phyloP scores from a whole-genome alignment of 345 rosid species.

The Melaleuca quinquenervia region DNA sequence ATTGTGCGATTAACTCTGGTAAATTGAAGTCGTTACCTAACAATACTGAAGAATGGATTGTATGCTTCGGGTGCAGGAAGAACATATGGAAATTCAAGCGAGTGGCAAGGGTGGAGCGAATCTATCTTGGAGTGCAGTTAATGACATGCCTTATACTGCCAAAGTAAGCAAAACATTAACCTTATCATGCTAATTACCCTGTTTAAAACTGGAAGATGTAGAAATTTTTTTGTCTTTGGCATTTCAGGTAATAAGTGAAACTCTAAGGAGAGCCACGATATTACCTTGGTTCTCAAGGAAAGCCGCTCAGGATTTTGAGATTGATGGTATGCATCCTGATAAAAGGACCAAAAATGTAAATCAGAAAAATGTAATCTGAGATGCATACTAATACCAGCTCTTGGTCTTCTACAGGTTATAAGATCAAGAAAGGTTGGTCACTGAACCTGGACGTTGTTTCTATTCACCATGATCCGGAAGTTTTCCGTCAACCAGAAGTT shows the following conservation, averaged over 20 bases:
- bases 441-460: constrained; percentile 64
- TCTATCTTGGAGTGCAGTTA: constrained; percentile 46
- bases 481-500: constrained; percentile 32
- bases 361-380: not conserved
- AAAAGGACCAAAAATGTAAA: not conserved
- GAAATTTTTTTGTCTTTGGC: not conserved
- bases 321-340: constrained; percentile 25
- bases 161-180: constrained; percentile 17
- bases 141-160: constrained; percentile 47
- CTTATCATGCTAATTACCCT: not conserved
- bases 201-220: not conserved
- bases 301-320: constrained; percentile 55
- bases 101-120: constrained; percentile 21
- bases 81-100: constrained; percentile 27
- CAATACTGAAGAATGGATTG: not conserved
- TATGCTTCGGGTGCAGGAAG: constrained; percentile 27
- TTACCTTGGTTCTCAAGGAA: constrained; percentile 60
- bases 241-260: constrained; percentile 44
- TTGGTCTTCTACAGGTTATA: constrained; percentile 20
- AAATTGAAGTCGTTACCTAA: not conserved
- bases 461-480: constrained; percentile 46
- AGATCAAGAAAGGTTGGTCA: constrained; percentile 54
- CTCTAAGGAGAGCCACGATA: constrained; percentile 49
- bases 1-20: not conserved
- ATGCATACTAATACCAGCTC: not conserved